Evolutionary conservation across 805 yeast species (phyloP), one percentile per base, ranked within the genome.

Genomic region (Kodamaea kaohsiungensis): DNA sequence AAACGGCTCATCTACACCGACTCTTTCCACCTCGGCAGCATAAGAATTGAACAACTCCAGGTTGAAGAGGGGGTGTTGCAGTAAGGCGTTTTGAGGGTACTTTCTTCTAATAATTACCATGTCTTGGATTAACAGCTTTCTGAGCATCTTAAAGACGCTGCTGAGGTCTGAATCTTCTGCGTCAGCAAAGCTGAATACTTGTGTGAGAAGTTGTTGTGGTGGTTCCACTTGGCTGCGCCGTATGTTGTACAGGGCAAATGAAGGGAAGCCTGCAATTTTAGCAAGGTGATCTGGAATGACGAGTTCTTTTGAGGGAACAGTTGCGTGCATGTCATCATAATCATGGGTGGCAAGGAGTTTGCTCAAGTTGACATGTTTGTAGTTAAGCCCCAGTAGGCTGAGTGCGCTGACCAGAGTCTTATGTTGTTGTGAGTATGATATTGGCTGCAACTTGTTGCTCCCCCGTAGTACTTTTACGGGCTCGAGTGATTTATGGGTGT

Each of bases 401-500:
- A 67, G 52, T 1, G 66, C 67, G 35, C 59, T 61, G 25, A 59
- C 54, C 27, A 63, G 56, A 0, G 71, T 55, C 46, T 65, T 66
- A 54, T 66, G 69, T 43, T 66, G 73, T 59, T 69, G 71, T 19
- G 58, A 55, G 53, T 62, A 65, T 4, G 65, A 59, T 7, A 69
- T 62, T 1, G 69, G 53, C 9, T 59, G 58, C 38, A 61, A 49
- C 47, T 62, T 63, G 42, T 66, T 63, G 47, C 60, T 61, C 4
- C 72, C 72, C 40, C 65, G 66, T 25, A 69, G 53, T 10, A 69
- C 51, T 43, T 59, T 62, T 19, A 59, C 58, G 1, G 66, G 62
- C 38, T 59, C 56, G 16, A 61, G 53, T 22, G 40, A 30, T 13
- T 19, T 17, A 19, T 30, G 53, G 9, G 43, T 35, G 33, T 46